phyloP scores from a whole-genome alignment of 2,329 filamentous ascomycete species.

The Phoma sp. region DNA sequence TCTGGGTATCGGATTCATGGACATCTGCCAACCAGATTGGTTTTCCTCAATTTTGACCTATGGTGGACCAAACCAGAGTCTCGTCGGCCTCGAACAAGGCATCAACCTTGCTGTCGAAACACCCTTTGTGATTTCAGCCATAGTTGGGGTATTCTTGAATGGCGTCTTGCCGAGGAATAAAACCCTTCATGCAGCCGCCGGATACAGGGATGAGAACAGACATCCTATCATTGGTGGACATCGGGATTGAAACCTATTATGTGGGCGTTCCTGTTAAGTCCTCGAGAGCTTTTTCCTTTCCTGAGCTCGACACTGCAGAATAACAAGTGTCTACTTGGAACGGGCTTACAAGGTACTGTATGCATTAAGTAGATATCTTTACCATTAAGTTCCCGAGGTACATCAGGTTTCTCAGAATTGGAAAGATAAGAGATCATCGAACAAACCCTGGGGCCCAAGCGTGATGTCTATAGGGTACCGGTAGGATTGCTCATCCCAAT shows the following conservation, averaged over 20 bases:
- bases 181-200: not conserved
- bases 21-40: conserved; percentile 50
- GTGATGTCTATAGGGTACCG: conserved; percentile 7
- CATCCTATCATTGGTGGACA: not conserved
- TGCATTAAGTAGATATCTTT: no score
- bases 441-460: conserved; percentile 18
- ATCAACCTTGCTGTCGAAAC: conserved; percentile 51
- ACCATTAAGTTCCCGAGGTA: no score
- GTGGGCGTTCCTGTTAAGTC: no score
- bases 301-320: no score
- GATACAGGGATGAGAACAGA: no score
- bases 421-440: conserved; percentile 18
- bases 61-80: conserved; percentile 43
- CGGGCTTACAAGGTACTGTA: no score
- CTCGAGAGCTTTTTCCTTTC: no score
- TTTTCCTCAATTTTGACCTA: conserved; percentile 49
- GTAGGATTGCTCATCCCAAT: not conserved
- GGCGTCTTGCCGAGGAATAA: conserved; percentile 48
- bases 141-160: conserved; percentile 50
- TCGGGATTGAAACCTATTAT: no score
- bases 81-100: conserved; percentile 51
- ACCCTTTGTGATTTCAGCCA: conserved; percentile 51
- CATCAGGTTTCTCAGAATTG: not conserved
- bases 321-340: no score
- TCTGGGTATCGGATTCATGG: conserved; percentile 41